Percentiles rank a stretch among this genome's conserved stretches.
Evolutionary conservation across 2,329 filamentous ascomycete species (phyloP).

Genomic region (Colletotrichum siamense): DNA sequence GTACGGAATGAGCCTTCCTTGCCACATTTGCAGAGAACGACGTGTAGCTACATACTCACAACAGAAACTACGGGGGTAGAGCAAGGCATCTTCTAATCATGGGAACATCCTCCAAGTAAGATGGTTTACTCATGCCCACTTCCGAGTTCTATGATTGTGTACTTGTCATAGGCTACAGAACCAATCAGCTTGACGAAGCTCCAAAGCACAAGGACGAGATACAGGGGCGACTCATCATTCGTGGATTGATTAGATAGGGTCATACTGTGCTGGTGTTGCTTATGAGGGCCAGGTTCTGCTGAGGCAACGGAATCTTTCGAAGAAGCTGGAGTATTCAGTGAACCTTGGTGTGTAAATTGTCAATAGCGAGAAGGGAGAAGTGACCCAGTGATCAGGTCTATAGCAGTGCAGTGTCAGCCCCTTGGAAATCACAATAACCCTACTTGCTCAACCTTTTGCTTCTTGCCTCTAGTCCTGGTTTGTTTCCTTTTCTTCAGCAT

Average conservation of each 20-base stretch:
- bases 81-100: not conserved
- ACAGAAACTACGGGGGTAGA: not conserved
- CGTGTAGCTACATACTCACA: not conserved
- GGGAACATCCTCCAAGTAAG: not conserved
- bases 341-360: not conserved
- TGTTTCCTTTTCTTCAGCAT: not conserved
- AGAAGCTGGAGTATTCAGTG: not conserved
- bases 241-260: not conserved
- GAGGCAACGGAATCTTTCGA: not conserved
- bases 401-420: not conserved
- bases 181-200: not conserved
- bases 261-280: not conserved
- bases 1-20: not conserved
- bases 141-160: not conserved
- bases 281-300: not conserved
- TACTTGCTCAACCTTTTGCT: not conserved
- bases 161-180: not conserved
- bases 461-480: too few species aligned
- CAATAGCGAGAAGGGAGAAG: not conserved
- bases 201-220: not conserved
- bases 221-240: not conserved
- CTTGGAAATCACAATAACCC: not conserved
- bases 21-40: not conserved
- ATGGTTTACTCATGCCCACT: not conserved
- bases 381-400: not conserved